phyloP scores from a whole-genome alignment of 176 grass and related monocot species.

The Oryza brachyantha region DNA sequence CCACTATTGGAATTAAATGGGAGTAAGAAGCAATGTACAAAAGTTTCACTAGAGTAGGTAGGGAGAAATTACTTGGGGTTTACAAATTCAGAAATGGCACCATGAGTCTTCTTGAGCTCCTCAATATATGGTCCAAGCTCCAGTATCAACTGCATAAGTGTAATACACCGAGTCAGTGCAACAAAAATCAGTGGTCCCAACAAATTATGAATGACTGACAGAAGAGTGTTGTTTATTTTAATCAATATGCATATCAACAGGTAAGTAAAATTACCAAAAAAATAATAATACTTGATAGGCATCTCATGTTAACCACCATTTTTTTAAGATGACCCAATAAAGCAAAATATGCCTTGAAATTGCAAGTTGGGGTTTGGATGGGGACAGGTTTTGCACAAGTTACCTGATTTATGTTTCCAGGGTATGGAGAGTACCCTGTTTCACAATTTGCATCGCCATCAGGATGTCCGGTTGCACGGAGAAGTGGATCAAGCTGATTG shows the following conservation, averaged over 20 bases:
- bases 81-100: conserved; percentile 92
- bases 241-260: background rate
- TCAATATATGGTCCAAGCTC: conserved; percentile 83
- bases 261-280: background rate
- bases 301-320: background rate
- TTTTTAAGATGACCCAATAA: background rate
- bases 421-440: conserved; percentile 90
- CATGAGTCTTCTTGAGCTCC: conserved; percentile 88
- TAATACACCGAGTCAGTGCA: background rate
- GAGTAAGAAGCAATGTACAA: background rate
- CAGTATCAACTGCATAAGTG: conserved; percentile 80
- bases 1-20: background rate
- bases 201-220: background rate
- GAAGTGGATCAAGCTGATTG: conserved; percentile 97
- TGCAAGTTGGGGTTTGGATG: background rate
- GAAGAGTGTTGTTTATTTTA: background rate
- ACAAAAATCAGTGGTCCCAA: background rate
- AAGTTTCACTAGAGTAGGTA: background rate
- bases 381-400: conserved; percentile 8
- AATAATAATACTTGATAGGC: background rate
- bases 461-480: conserved; percentile 82
- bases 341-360: background rate
- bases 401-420: conserved; percentile 99
- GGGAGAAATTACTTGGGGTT: conserved; percentile 83
- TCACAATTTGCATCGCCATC: conserved; percentile 88